A percentile compares a stretch with the other conserved stretches of the same genome.
These are phyloP conservation scores for Xylaria curta DNA, from an alignment of 495 filamentous ascomycete genomes.

Conservation along the genomic window DNA sequence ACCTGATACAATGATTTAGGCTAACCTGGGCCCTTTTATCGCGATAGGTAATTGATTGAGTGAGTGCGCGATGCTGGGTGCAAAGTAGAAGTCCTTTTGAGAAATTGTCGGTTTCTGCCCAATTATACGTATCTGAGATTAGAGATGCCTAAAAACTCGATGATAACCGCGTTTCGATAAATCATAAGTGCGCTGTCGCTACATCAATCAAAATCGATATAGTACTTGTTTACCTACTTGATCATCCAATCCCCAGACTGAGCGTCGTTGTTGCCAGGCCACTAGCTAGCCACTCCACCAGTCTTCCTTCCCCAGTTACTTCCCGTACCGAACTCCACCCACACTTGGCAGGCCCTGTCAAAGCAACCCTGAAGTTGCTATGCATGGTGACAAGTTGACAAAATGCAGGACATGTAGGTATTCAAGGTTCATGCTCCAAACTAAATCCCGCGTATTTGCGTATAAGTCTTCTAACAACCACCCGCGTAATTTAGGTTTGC, in stretches of 20 bases:
- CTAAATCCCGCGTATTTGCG: not conserved
- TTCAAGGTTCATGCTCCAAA: not conserved
- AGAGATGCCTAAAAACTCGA: not conserved
- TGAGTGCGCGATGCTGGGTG: not conserved
- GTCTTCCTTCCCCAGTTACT: not conserved
- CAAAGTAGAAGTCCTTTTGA: not conserved
- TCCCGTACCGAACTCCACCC: constrained; percentile 14
- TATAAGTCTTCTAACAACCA: not conserved
- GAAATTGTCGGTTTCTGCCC: not conserved
- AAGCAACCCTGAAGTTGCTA: not conserved
- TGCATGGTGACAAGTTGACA: not conserved
- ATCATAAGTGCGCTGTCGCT: not conserved
- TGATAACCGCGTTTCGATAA: not conserved
- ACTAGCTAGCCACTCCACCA: not conserved
- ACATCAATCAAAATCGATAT: not conserved
- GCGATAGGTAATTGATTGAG: constrained; percentile 3
- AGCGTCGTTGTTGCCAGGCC: constrained; percentile 19
- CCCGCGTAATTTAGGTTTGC: not conserved
- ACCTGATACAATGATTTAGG: not conserved
- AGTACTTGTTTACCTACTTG: constrained; percentile 14
- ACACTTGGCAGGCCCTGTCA: not conserved
- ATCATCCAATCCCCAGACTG: not conserved
- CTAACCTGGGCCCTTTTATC: not conserved
- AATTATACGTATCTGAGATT: not conserved
- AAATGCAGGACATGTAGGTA: not conserved